Base-by-base conservation (phyloP, 139 green algal genomes). In the Asterochloris sp. region DNA sequence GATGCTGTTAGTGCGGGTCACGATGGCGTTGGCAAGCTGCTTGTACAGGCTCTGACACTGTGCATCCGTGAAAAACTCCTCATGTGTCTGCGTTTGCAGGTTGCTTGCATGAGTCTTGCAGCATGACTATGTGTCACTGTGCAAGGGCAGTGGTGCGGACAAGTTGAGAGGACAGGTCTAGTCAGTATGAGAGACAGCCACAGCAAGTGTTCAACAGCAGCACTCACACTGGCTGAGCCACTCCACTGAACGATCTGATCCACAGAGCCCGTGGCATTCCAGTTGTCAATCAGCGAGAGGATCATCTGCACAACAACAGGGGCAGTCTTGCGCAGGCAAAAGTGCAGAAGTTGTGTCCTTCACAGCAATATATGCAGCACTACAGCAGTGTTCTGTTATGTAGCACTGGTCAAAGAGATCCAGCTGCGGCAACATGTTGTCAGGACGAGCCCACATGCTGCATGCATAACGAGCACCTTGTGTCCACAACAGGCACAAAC, bases 201-300 rank as follows among this genome's bases (percentile, higher is more conserved):
- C 38, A 54, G 38, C 38, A 54, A n/a, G n/a, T 54, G 38, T 54
- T 54, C 6, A 6, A 54, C 38, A 54, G 38, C 38, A 54, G 38
- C 38, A 6, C 38, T 54, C 12, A 69, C 80, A 14, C 13, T 14
- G 15, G 78, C 83, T 29, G 84, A 78, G 4, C 68, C 78, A 23
- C 75, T 86, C 76, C 85, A 85, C 27, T 63, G 73, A 24, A 87
- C 83, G 62, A 86, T 86, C 69, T 90, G 62, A 28, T 92, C 88
- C 26, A 92, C 84, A 23, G 79, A 83, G 19, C 86, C 86, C 0
- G 78, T 66, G 17, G 79, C 71, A 13, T 83, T 84, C 88, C 89
- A 93, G 78, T 93, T 92, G 69, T 86, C 82, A 62, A 86, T 87
- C 62, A 91, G 83, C 74, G 83, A 83, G n/a, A 92, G 71, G 26